Base-by-base conservation (phyloP, 306 rosid species). In the Quercus mongolica region DNA sequence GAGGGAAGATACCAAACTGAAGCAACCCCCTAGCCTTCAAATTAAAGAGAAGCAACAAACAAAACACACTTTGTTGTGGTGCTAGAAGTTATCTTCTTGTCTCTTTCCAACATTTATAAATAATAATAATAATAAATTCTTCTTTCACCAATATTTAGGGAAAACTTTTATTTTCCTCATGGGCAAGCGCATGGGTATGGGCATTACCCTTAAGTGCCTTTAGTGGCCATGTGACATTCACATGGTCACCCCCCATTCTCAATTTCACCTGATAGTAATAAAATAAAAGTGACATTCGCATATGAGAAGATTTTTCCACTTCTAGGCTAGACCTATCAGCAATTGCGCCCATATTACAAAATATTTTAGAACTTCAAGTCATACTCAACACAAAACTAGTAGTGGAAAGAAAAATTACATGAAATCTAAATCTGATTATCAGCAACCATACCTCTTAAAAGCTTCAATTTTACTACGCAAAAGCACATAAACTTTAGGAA, bases 361-460 rank as follows among this genome's bases (percentile, higher is more conserved):
- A 30, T 2, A 74, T 25, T 7, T 55, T 4, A 19, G 6, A 26
- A 23, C 44, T 38, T 59, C 56, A 18, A 46, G 18, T 54, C 64
- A 33, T 5, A 14, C 58, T 65, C 69, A 41, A 13, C 52, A 67
- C 35, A 73, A 71, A 75, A 73, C 17, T 46, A 80, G 75, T 55
- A 54, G 38, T 41, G 72, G 26, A 73, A 76, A 58, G 33, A 76
- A 38, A 63, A 67, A 83, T 41, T 65, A 28, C 65, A 25, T 4
- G 31, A 30, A 41, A 77, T 70, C 31, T 63, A 21, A 26, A 65
- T 73, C 26, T 61, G 65, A 82, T 62, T 65, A 78, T 73, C 13
- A 78, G 0, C 49, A 19, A 31, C 56, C 79, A 74, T 91, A 92
- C 98, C 98, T 88, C 80, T 82, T 87, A 88, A 65, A 63, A 55